phyloP scores from a whole-genome alignment of 257 asterid genomes.

The Pogostemon cablin region DNA sequence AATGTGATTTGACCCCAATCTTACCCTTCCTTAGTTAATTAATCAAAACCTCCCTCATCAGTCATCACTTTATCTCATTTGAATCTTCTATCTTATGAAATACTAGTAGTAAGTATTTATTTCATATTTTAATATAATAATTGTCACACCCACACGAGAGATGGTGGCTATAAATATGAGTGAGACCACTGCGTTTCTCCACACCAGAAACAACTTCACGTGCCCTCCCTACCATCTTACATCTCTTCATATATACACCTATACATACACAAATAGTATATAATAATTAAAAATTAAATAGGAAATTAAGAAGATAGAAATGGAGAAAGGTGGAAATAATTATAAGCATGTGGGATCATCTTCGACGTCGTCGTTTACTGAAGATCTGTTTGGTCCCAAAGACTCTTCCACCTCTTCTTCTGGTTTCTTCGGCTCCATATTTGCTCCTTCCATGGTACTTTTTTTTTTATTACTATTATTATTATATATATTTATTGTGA shows the following conservation, averaged over 20 bases:
- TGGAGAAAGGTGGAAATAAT: constrained; percentile 56
- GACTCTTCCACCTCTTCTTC: constrained; percentile 47
- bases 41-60: no score
- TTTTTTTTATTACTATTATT: neutral
- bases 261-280: neutral
- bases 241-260: no score
- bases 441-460: constrained; percentile 60
- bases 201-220: constrained; percentile 23
- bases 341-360: constrained; percentile 38
- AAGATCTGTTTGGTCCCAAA: constrained; percentile 73
- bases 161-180: constrained; percentile 36
- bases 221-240: constrained; percentile 1
- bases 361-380: constrained; percentile 48
- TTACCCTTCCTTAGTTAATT: no score
- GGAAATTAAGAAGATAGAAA: neutral
- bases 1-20: no score
- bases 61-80: no score
- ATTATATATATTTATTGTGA: no score
- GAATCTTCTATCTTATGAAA: neutral
- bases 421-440: constrained; percentile 62
- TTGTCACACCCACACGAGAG: neutral
- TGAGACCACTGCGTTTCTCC: constrained; percentile 23
- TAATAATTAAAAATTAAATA: neutral
- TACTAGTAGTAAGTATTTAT: no score
- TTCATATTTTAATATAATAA: no score